Evolutionary conservation across 73 alveolate genomes (phyloP), one percentile per base, ranked within the genome.

Genomic region (Paramecium caudatum): DNA sequence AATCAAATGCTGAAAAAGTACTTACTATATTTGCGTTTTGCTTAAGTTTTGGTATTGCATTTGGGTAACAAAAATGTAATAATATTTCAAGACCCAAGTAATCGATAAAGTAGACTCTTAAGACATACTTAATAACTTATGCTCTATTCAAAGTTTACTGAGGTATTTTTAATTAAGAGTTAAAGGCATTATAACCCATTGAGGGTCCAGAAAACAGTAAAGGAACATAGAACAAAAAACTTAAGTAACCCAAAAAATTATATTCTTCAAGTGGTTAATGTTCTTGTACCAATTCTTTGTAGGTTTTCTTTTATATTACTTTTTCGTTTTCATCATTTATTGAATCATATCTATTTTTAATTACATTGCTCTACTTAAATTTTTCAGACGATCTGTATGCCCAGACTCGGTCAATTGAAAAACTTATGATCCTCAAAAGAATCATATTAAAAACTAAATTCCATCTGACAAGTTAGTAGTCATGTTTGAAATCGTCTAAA

Each of bases 151-250:
- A 43, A 27, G 82, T 46, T 25, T 17, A 47, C 27, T 82, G 36
- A 17, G 91, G 91, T 3, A 27, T 47, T 27, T 47, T 82, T 23
- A 82, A 32, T 48, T 82, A 23, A 10, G 82, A 21, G 16, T 82
- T 47, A 68, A 82, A 82, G 7, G 91, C 91, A 32, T 82, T 82
- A 65, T 47, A 82, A 9, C 78, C 48, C n/a, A 48, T 47, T 0
- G 91, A 33, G 1, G 91, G 91, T 3, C 91, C 91, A 47, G 68
- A 21, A 46, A 82, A 27, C 9, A 82, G 46, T 47, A 82, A 41
- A 1, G 91, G 91, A 17, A 36, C 10, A 19, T 82, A 82, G 33
- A 25, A 65, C 33, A 46, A 45, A 62, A 34, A 82, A 10, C 62
- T 47, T 9, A 45, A 47, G 27, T 47, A 49, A 21, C 80, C 27